These are phyloP conservation scores for Dianthus caryophyllus DNA, from an alignment of 148 eudicot genomes.

Conservation along the genomic window DNA sequence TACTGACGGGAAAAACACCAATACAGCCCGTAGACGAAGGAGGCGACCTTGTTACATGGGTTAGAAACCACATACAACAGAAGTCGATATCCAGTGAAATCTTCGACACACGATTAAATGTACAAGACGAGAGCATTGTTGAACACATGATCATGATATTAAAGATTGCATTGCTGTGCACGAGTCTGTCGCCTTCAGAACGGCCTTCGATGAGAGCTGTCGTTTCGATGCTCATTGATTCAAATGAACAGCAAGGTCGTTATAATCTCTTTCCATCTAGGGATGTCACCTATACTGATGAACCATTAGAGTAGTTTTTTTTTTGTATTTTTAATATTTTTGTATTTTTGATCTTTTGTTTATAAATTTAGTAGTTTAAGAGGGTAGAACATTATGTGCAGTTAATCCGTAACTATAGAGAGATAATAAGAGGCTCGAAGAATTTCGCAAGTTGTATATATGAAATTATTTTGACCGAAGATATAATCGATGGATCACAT, in stretches of 20 bases:
- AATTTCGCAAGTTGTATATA: constrained; percentile 23
- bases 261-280: constrained; percentile 35
- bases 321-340: neutral
- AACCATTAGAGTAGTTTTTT: constrained; percentile 9
- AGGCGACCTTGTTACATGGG: constrained; percentile 74
- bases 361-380: constrained; percentile 5
- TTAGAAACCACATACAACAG: constrained; percentile 38
- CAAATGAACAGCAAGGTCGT: constrained; percentile 32
- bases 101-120: constrained; percentile 58
- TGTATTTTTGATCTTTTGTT: neutral
- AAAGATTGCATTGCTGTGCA: constrained; percentile 79
- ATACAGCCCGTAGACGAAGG: constrained; percentile 78
- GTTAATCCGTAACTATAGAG: neutral
- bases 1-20: constrained; percentile 72
- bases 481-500: neutral
- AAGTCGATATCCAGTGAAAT: constrained; percentile 29
- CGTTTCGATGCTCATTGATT: constrained; percentile 67
- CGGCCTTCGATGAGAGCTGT: constrained; percentile 81
- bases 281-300: constrained; percentile 26
- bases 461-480: constrained; percentile 15
- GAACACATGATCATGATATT: constrained; percentile 60
- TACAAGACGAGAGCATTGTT: constrained; percentile 36
- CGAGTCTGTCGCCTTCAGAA: constrained; percentile 55
- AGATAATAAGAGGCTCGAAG: constrained; percentile 19
- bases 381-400: constrained; percentile 20